Evolutionary conservation across 495 filamentous ascomycete species (phyloP), one percentile per base, ranked within the genome.

Genomic region (Tetracladium setigerum): DNA sequence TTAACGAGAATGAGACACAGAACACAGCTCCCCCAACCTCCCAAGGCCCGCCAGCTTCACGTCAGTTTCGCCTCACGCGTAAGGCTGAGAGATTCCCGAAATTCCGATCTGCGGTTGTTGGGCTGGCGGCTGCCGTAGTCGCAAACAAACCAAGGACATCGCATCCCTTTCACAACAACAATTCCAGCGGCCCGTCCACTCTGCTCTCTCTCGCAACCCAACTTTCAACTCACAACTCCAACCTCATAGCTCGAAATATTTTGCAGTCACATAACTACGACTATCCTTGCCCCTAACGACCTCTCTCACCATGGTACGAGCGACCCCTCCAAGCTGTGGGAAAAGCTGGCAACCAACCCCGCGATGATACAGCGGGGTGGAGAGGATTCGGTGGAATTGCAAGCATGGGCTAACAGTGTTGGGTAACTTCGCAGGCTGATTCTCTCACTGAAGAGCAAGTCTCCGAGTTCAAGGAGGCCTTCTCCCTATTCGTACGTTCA

Each of bases 381-480:
- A 27, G 22, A 36, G 3, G 34, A 36, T 36, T 3, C 3, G 3
- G 9, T n/a, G 16, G 34, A 27, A 27, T 27, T 27, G 22, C 3
- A 27, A 3, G 10, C 34, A 3, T 27, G 22, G 22, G 22, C 22
- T 27, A 14, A 31, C n/a, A 37, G 51, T 58, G 40, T 52, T 44
- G 30, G 7, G 31, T 44, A 11, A 24, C 24, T 17, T 46, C 15
- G 59, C 62, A 92, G 87, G 87, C 87, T 65, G 87, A 94, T 65
- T 84, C 87, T 64, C 81, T 98, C 55, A 96, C 92, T 59, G 92
- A 97, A 77, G 92, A 98, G 71, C 92, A 98, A 79, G 91, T 98
- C 60, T 95, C 91, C 65, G 92, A 98, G 75, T 98, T 97, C 73
- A 98, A 97, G 84, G 94, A 98, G 75, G 92, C 92, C 38, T 98